phyloP scores from a whole-genome alignment of 345 rosid species.

The Conringia planisiliqua region DNA sequence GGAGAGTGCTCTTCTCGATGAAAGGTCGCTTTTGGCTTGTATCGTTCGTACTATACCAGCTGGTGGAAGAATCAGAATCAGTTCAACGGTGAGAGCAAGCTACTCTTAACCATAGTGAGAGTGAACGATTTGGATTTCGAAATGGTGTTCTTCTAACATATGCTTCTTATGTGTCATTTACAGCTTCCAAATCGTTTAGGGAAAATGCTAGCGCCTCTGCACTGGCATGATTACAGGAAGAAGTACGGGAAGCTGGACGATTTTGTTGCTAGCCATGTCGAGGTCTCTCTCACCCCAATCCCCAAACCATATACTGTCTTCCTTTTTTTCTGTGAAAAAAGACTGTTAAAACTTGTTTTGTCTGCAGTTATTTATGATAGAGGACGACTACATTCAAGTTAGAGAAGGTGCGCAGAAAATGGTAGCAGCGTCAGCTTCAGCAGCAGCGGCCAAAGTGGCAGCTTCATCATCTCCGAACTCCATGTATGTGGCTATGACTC shows the following conservation, averaged over 20 bases:
- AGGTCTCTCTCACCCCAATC: conserved; percentile 43
- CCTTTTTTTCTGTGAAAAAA: background rate
- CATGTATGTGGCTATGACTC: conserved; percentile 83
- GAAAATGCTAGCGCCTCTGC: conserved; percentile 95
- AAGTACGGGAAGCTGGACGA: conserved; percentile 92
- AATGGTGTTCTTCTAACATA: background rate
- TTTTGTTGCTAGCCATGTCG: conserved; percentile 73
- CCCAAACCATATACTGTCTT: background rate
- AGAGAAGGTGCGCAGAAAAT: conserved; percentile 92
- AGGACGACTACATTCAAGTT: conserved; percentile 81
- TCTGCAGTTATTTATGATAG: conserved; percentile 78
- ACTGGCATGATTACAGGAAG: conserved; percentile 95
- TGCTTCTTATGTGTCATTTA: conserved; percentile 13
- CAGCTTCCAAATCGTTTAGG: conserved; percentile 95
- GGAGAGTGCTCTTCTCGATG: conserved; percentile 71
- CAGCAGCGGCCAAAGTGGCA: conserved; percentile 91
- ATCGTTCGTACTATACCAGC: conserved; percentile 94
- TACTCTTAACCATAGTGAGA: background rate
- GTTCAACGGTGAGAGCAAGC: conserved; percentile 61
- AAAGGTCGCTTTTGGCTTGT: conserved; percentile 81
- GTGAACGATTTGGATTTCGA: background rate
- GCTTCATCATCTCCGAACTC: conserved; percentile 65
- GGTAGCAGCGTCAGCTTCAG: conserved; percentile 89
- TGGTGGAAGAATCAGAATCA: conserved; percentile 84
- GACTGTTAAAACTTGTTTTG: background rate